A percentile compares a stretch with the other conserved stretches of the same genome.
Conservation (phyloP, 805 yeast species). For the Deakozyma indianensis region DNA sequence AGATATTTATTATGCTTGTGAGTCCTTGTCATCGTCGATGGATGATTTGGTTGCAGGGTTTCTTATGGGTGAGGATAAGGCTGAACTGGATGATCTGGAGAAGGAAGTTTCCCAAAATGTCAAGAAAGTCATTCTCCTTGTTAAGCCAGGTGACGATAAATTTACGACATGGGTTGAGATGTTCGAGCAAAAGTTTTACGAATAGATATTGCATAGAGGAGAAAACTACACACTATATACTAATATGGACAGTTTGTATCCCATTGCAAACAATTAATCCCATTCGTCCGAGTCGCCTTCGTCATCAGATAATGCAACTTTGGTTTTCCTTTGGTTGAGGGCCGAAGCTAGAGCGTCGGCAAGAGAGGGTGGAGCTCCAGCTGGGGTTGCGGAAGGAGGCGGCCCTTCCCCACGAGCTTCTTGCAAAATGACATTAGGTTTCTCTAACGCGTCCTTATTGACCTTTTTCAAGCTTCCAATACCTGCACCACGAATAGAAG, state of each 20-base stretch:
- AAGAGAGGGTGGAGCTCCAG: constrained; percentile 45
- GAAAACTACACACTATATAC: background rate
- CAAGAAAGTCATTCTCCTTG: background rate
- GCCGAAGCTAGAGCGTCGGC: constrained; percentile 89
- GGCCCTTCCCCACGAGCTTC: constrained; percentile 57
- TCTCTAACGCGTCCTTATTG: constrained; percentile 72
- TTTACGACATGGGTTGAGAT: constrained; percentile 3
- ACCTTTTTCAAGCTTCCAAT: constrained; percentile 54
- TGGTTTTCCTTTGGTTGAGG: constrained; percentile 62
- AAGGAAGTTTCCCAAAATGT: background rate
- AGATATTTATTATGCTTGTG: constrained; percentile 1
- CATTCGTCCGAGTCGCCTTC: constrained; percentile 74
- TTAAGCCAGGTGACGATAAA: constrained; percentile 2
- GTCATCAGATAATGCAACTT: constrained; percentile 69
- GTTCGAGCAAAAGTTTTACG: constrained; percentile 3
- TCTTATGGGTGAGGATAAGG: background rate
- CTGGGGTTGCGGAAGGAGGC: constrained; percentile 20
- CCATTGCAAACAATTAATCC: constrained; percentile 21
- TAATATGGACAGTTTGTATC: background rate
- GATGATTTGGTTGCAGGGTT: background rate
- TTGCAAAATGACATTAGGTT: constrained; percentile 56
- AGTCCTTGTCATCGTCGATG: background rate
- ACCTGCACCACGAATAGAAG: constrained; percentile 77
- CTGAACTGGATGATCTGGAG: background rate
- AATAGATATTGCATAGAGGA: background rate